Percentiles rank a stretch among this genome's conserved stretches.
These are phyloP conservation scores for Ceratocystis destructans DNA, from an alignment of 2,329 filamentous ascomycete species.

Conservation along the genomic window DNA sequence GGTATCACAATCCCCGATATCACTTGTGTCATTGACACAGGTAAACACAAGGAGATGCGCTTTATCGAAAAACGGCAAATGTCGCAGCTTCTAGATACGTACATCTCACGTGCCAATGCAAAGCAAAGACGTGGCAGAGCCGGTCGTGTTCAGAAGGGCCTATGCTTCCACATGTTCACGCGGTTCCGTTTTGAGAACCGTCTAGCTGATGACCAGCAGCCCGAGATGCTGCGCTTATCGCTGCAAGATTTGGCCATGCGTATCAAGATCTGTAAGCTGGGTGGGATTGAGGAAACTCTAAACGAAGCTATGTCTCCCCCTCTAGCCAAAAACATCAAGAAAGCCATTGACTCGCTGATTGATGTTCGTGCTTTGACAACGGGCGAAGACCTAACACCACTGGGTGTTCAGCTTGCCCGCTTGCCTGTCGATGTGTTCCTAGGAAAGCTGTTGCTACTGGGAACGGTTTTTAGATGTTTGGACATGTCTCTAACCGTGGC, in stretches of 20 bases:
- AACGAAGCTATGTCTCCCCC: constrained; percentile 81
- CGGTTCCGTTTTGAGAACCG: constrained; percentile 71
- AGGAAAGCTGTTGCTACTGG: constrained; percentile 80
- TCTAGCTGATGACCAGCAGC: constrained; percentile 86
- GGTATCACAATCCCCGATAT: constrained; percentile 98
- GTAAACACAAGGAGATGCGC: constrained; percentile 94
- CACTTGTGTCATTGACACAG: constrained; percentile 90
- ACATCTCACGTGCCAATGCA: constrained; percentile 88
- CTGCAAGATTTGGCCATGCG: constrained; percentile 89
- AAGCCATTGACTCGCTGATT: constrained; percentile 82
- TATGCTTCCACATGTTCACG: constrained; percentile 94
- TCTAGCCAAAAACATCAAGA: constrained; percentile 78
- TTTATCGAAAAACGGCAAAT: constrained; percentile 89
- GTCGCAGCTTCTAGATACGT: constrained; percentile 81
- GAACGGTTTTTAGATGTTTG: constrained; percentile 75
- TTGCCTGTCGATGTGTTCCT: constrained; percentile 88
- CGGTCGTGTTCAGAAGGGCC: constrained; percentile 83
- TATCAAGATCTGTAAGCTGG: constrained; percentile 94
- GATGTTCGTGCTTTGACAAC: constrained; percentile 81
- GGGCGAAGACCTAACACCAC: constrained; percentile 68
- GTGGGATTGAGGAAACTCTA: constrained; percentile 81
- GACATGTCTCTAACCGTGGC: constrained; percentile 87
- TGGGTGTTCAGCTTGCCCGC: constrained; percentile 76
- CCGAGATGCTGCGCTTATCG: constrained; percentile 87
- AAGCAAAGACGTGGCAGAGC: constrained; percentile 90